Evolutionary conservation across 768 basidiomycete genomes (phyloP), one percentile per base, ranked within the genome.

Genomic region (Ramaria sp.): DNA sequence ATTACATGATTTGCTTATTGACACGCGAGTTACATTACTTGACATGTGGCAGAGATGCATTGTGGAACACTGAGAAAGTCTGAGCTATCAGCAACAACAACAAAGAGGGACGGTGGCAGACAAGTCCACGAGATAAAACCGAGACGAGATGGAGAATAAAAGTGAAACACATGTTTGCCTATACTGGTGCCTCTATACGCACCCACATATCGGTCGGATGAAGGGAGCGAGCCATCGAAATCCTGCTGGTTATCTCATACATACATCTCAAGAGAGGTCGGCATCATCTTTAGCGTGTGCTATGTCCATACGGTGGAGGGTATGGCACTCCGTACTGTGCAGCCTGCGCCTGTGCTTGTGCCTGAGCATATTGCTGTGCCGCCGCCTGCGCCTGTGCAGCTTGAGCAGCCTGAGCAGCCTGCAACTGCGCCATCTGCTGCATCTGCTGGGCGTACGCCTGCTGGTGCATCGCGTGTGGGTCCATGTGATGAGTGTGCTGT

Each of bases 291-390:
- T 53, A 54, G 38, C 53, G 53, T n/a, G 41, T 22, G 53, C 53
- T 45, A 54, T 57, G 55, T 31, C 48, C 48, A 57, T 48, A 57
- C 7, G 55, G 55, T 15, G 45, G 48, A 7, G 43, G 54, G 30
- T 60, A 59, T 17, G 53, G 37, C 17, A 55, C 54, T 15, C 39
- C 53, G 19, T 48, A 57, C 52, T 68, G 68, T 22, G 66, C 66
- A 39, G 62, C 67, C 50, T 76, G 75, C 66, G 69, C 70, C 59
- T 76, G 76, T 4, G 73, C 73, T 30, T 66, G 68, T 27, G 59
- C 53, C 34, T 63, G 64, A 11, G 65, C 61, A 34, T 74, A 75
- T 46, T 46, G 34, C 10, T 43, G 48, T 30, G 31, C 48, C 24
- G 22, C 27, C 0, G 75, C 72, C 54, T 65, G 67, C 22, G 64